These are phyloP conservation scores for Aulographum hederae DNA, from an alignment of 2,329 filamentous ascomycete species.

Conservation along the genomic window DNA sequence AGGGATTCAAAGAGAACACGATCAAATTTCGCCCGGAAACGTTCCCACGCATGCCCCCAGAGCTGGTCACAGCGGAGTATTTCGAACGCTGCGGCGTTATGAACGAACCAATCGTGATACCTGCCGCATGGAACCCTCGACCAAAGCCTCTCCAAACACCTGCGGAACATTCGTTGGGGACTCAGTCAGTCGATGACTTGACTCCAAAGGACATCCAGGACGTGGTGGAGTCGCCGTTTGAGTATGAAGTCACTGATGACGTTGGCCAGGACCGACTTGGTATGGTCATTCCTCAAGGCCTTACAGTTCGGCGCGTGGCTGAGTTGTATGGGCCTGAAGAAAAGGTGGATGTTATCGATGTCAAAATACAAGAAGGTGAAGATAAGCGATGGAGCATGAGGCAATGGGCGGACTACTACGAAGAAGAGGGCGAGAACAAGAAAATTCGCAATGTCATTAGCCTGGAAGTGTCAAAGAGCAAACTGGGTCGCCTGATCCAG, in stretches of 20 bases:
- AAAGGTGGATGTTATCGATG: slow-evolving; percentile 47
- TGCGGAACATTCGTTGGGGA: slow-evolving; percentile 6
- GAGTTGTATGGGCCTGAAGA: slow-evolving; percentile 46
- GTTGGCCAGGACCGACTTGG: slow-evolving; percentile 46
- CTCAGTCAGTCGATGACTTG: too few relatives aligned
- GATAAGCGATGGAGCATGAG: slow-evolving; percentile 46
- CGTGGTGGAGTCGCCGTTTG: slow-evolving; percentile 19
- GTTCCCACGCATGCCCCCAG: slow-evolving; percentile 45
- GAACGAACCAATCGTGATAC: slow-evolving; percentile 48
- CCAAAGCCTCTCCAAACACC: slow-evolving; percentile 15
- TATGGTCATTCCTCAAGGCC: slow-evolving; percentile 47
- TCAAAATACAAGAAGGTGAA: slow-evolving; percentile 48
- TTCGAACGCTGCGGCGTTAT: slow-evolving; percentile 45
- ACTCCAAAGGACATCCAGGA: slow-evolving; percentile 8
- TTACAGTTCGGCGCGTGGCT: slow-evolving; percentile 44
- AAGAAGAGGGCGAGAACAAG: slow-evolving; percentile 40
- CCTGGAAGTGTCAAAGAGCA: slow-evolving; percentile 46
- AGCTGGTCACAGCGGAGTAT: slow-evolving; percentile 43
- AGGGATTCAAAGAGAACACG: slow-evolving; percentile 46
- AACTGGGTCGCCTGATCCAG: slow-evolving; percentile 40
- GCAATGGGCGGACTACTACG: slow-evolving; percentile 50
- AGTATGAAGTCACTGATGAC: slow-evolving; percentile 32
- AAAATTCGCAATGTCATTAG: slow-evolving; percentile 52
- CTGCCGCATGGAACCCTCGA: slow-evolving; percentile 39
- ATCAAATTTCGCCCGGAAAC: slow-evolving; percentile 39